Percentiles rank a stretch among this genome's conserved stretches.
phyloP scores from a whole-genome alignment of 108 stramenopile genomes.

The Cyclotella distinguenda region DNA sequence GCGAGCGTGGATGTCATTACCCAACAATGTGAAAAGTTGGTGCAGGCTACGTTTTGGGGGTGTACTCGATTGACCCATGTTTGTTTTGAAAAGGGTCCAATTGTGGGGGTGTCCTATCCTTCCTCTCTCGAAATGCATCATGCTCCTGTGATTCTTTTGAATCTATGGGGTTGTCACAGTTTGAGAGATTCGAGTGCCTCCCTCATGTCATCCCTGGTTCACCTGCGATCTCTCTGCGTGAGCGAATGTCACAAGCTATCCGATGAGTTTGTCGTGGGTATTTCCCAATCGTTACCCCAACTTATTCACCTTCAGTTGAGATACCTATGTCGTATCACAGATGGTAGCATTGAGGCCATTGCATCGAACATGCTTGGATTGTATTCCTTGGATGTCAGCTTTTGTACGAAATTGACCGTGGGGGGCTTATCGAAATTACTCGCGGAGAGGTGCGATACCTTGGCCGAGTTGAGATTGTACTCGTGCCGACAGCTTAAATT shows the following conservation, averaged over 20 bases:
- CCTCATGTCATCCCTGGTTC: slow-evolving; percentile 27
- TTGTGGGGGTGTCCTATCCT: no score
- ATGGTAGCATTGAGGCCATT: slow-evolving; percentile 47
- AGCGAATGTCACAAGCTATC: slow-evolving; percentile 70
- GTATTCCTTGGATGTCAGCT: slow-evolving; percentile 65
- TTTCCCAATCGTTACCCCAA: slow-evolving; percentile 29
- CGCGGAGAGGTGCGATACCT: slow-evolving; percentile 20
- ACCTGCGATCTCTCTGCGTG: slow-evolving; percentile 56
- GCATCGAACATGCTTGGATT: slow-evolving; percentile 40
- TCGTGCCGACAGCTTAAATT: slow-evolving; percentile 32
- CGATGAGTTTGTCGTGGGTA: slow-evolving; percentile 50
- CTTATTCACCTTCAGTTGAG: slow-evolving; percentile 52
- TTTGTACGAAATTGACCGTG: slow-evolving; percentile 57
- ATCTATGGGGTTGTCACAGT: slow-evolving; percentile 69
- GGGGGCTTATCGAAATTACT: slow-evolving; percentile 37
- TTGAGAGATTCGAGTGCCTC: slow-evolving; percentile 47
- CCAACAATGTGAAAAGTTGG: slow-evolving; percentile 46
- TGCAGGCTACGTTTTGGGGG: slow-evolving; percentile 69
- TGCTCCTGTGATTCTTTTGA: slow-evolving; percentile 60
- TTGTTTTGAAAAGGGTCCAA: slow-evolving; percentile 13
- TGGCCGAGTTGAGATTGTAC: slow-evolving; percentile 56
- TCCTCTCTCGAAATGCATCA: no score
- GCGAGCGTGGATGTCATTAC: slow-evolving; percentile 55
- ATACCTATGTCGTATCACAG: slow-evolving; percentile 55
- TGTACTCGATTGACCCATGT: slow-evolving; percentile 50